A percentile compares a stretch with the other conserved stretches of the same genome.
These are phyloP conservation scores for Boletales sp. DNA, from an alignment of 768 basidiomycete genomes.

Conservation along the genomic window DNA sequence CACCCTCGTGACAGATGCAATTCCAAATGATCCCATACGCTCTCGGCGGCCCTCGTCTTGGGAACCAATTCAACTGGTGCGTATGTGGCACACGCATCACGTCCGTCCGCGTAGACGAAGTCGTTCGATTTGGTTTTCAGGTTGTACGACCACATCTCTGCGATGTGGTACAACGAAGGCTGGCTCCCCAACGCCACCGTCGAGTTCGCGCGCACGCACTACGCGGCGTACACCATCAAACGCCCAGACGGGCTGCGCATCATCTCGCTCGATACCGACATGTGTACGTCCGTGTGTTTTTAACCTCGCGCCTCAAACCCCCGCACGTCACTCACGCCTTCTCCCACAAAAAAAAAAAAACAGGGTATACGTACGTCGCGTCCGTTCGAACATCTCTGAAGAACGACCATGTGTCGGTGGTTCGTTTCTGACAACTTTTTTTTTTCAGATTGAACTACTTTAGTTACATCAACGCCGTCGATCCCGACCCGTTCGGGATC, in stretches of 20 bases:
- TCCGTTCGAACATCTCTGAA: neutral
- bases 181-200: conserved; percentile 39
- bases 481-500: conserved; percentile 47
- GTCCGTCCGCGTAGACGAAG: no score
- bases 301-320: neutral
- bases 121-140: no score
- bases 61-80: conserved; percentile 40
- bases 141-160: conserved; percentile 46
- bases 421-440: no score
- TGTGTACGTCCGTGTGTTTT: conserved; percentile 33
- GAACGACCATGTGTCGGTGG: no score
- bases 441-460: conserved; percentile 46
- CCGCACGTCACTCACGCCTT: neutral
- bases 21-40: conserved; percentile 36
- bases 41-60: conserved; percentile 25
- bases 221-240: conserved; percentile 42
- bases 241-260: conserved; percentile 41
- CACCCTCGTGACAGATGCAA: conserved; percentile 1
- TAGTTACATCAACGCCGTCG: conserved; percentile 45
- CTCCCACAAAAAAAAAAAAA: no score
- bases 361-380: conserved; percentile 37
- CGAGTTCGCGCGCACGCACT: conserved; percentile 39
- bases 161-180: conserved; percentile 41
- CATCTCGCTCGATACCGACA: conserved; percentile 43
- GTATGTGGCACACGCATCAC: no score